Evolutionary conservation across 805 yeast genomes (phyloP), one percentile per base, ranked within the genome.

Genomic region (Clavispora santaluciae): DNA sequence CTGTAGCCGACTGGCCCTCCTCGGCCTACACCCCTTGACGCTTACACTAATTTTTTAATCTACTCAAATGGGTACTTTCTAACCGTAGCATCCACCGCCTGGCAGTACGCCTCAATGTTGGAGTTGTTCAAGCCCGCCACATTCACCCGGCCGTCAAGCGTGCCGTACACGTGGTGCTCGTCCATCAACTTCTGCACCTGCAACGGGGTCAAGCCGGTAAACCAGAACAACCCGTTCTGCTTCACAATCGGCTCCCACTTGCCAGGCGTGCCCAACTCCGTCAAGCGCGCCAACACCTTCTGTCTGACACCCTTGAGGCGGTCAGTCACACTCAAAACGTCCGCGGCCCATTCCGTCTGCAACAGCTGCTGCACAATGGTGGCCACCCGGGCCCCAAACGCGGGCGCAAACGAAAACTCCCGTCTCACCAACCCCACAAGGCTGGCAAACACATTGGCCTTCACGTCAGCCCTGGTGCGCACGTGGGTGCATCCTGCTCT

Each of bases 371-470:
- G 59, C 28, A 68, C 59, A 36, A 53, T 55, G 20, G 61, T 36
- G 25, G 73, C 68, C 13, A 70, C 53, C 35, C 75, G 51, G 13
- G 76, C 74, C 12, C 76, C 75, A 48, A 60, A 71, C 5, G 75
- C 72, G 8, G 76, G 75, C 4, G 70, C 73, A 54, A 68, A 68
- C 5, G 76, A 71, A 41, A 69, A 61, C 49, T 66, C 71, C n/a
- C 57, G 47, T 49, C 75, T 56, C 50, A 70, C 62, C 26, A 58
- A 34, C 11, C 61, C 53, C 10, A 63, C 55, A 53, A 71, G 55
- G 24, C 54, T 54, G 15, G 59, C 55, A 41, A 47, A 47, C 22
- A 56, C 55, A 16, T 49, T 51, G 36, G 41, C 45, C 24, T 41
- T 42, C 36, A 45, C 35, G n/a, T 43, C 30, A 4, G 31, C 20